Evolutionary conservation across 2,329 filamentous ascomycete genomes (phyloP).

Genomic region (Mycosphaerella sp.): DNA sequence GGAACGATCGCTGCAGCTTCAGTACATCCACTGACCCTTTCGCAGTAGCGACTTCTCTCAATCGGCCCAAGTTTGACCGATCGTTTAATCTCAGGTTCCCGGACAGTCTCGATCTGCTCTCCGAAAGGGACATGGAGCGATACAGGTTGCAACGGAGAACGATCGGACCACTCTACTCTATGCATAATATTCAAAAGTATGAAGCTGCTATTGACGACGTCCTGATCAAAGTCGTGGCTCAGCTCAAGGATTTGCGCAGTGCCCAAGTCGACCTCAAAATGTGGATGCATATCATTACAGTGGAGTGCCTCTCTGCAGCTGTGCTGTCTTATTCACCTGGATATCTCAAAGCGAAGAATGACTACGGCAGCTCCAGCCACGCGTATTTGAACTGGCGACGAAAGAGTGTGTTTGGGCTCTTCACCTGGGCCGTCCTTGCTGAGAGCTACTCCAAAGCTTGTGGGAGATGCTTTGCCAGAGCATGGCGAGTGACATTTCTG

Average conservation of each 20-base stretch:
- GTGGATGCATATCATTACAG: conserved; percentile 21
- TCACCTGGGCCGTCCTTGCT: conserved; percentile 15
- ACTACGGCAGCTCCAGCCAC: conserved; percentile 14
- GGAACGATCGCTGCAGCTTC: background rate
- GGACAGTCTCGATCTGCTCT: conserved; percentile 18
- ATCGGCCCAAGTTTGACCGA: conserved; percentile 12
- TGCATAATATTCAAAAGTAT: conserved; percentile 13
- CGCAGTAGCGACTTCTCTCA: conserved; percentile 11
- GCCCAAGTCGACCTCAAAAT: conserved; percentile 16
- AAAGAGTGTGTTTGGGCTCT: conserved; percentile 18
- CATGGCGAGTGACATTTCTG: conserved; percentile 15
- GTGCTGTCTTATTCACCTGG: conserved; percentile 18
- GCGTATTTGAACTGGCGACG: conserved; percentile 19
- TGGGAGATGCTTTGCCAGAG: conserved; percentile 12
- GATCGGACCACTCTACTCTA: conserved; percentile 16
- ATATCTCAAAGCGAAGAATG: conserved; percentile 14
- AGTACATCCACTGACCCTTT: background rate
- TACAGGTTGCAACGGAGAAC: conserved; percentile 18
- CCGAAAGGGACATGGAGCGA: conserved; percentile 16
- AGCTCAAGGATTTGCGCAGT: conserved; percentile 4
- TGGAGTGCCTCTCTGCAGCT: conserved; percentile 16
- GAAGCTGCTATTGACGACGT: conserved; percentile 15
- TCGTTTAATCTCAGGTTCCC: conserved; percentile 7
- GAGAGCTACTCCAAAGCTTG: conserved; percentile 15
- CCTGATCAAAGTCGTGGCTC: conserved; percentile 11